Percentiles rank a stretch among this genome's conserved stretches.
phyloP scores from a whole-genome alignment of 805 yeast species.

The Sungouiella thailandica region DNA sequence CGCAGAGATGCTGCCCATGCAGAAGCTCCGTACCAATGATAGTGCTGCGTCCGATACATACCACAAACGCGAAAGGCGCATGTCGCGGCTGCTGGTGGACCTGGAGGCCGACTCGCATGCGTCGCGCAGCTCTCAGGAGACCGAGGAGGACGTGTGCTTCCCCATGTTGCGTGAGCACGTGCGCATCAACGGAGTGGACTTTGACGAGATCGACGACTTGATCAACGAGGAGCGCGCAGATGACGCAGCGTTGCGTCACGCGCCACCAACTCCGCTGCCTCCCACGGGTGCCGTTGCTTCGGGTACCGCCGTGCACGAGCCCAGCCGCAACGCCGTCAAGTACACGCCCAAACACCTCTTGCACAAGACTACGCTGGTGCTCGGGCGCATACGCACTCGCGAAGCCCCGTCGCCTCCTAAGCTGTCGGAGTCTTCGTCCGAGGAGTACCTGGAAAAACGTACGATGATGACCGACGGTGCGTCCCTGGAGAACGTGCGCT shows the following conservation, averaged over 20 bases:
- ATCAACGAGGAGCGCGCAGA: constrained; percentile 56
- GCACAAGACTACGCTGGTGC: constrained; percentile 6
- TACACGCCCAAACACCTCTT: constrained; percentile 52
- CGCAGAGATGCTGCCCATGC: constrained; percentile 26
- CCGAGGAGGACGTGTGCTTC: constrained; percentile 96
- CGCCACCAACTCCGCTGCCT: too few species aligned
- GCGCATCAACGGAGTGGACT: constrained; percentile 74
- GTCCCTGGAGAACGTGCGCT: constrained; percentile 32
- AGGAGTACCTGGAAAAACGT: constrained; percentile 14
- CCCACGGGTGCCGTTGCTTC: constrained; percentile 22
- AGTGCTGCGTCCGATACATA: constrained; percentile 3
- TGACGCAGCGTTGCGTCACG: constrained; percentile 21
- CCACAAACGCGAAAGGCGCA: constrained; percentile 26
- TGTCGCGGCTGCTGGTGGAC: constrained; percentile 41
- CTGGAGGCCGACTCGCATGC: constrained; percentile 69
- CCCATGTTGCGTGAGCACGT: constrained; percentile 73
- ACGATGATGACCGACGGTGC: constrained; percentile 12
- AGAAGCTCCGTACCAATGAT: constrained; percentile 17
- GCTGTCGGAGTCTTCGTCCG: constrained; percentile 20
- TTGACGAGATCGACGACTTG: constrained; percentile 84
- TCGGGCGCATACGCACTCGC: constrained; percentile 1
- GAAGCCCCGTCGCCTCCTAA: neutral
- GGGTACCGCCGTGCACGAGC: constrained; percentile 14
- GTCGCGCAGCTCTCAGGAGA: constrained; percentile 78
- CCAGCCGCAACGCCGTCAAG: constrained; percentile 51